A percentile compares a stretch with the other conserved stretches of the same genome.
phyloP scores from a whole-genome alignment of 768 basidiomycete genomes.

The Filobasidium floriforme region DNA sequence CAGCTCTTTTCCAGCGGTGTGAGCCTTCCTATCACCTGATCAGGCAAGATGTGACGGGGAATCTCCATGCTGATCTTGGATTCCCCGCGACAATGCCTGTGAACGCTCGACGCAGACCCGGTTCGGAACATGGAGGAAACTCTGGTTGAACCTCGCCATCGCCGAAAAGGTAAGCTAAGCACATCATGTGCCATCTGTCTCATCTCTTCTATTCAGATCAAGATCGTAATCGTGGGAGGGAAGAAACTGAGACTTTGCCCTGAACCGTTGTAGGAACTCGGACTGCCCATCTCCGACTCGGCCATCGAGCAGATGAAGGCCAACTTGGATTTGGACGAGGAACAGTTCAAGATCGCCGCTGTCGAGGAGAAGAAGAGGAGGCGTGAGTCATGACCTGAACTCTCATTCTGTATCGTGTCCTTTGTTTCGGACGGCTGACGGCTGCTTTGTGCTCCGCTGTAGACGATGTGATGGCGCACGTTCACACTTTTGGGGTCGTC shows the following conservation, averaged over 20 bases:
- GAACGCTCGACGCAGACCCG: slow-evolving; percentile 68
- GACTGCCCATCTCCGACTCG: slow-evolving; percentile 75
- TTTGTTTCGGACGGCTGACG: background rate
- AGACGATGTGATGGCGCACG: slow-evolving; percentile 98
- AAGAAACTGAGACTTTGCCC: too few species aligned
- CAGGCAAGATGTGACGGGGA: too few species aligned
- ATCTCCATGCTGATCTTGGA: too few species aligned
- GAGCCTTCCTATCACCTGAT: slow-evolving; percentile 35
- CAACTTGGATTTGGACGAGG: slow-evolving; percentile 80
- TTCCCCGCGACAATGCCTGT: background rate
- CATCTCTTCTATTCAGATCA: background rate
- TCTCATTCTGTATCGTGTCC: too few species aligned
- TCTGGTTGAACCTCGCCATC: slow-evolving; percentile 93
- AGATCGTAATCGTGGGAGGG: too few species aligned
- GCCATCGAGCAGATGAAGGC: slow-evolving; percentile 90
- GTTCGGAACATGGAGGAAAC: slow-evolving; percentile 85
- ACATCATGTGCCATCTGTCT: background rate
- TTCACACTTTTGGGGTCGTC: slow-evolving; percentile 89
- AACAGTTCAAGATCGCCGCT: slow-evolving; percentile 86
- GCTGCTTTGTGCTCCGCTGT: background rate
- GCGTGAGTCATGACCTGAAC: too few species aligned
- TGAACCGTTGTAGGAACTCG: slow-evolving; percentile 56
- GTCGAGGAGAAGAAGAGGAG: slow-evolving; percentile 92
- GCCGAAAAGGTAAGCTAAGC: slow-evolving; percentile 69
- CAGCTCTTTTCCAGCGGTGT: slow-evolving; percentile 91